Conservation (phyloP, 2,329 filamentous ascomycete species). For the Paecilomyces variotii region DNA sequence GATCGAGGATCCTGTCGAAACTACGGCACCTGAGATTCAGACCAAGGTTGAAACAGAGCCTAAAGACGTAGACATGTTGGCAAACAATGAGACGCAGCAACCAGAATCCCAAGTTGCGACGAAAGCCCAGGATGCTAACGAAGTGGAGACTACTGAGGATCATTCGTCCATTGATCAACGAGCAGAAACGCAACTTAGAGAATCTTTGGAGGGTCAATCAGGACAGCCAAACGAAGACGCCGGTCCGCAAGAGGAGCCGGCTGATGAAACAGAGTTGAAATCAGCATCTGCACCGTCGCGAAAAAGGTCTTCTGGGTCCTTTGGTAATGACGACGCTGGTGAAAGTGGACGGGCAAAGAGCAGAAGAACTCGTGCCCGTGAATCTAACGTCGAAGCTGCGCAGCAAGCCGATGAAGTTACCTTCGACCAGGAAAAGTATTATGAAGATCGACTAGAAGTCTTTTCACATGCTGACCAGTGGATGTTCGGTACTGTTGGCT, state of each 20-base stretch:
- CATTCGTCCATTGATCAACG: constrained; percentile 27
- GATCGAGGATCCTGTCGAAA: constrained; percentile 9
- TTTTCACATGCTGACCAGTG: constrained; percentile 50
- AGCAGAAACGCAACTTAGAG: constrained; percentile 29
- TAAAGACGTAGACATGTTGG: constrained; percentile 9
- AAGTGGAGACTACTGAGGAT: constrained; percentile 19
- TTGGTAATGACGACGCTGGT: constrained; percentile 49
- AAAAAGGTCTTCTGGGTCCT: constrained; percentile 55
- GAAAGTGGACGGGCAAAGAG: constrained; percentile 53
- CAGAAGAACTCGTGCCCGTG: constrained; percentile 53
- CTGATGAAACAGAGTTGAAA: constrained; percentile 25
- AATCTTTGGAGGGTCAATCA: constrained; percentile 25
- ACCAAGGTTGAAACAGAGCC: constrained; percentile 3
- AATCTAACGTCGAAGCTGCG: constrained; percentile 44
- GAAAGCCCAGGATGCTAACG: constrained; percentile 8
- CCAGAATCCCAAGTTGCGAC: constrained; percentile 4
- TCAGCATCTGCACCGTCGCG: constrained; percentile 37
- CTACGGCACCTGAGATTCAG: not conserved
- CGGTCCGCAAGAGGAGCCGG: constrained; percentile 17
- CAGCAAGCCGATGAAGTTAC: constrained; percentile 39
- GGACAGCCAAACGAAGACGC: constrained; percentile 12
- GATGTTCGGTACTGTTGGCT: constrained; percentile 47
- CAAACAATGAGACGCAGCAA: constrained; percentile 7
- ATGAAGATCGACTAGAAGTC: constrained; percentile 46
- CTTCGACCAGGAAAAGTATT: constrained; percentile 47